A percentile compares a stretch with the other conserved stretches of the same genome.
phyloP scores from a whole-genome alignment of 2,329 filamentous ascomycete genomes.

The Orbilia blumenaviensis region DNA sequence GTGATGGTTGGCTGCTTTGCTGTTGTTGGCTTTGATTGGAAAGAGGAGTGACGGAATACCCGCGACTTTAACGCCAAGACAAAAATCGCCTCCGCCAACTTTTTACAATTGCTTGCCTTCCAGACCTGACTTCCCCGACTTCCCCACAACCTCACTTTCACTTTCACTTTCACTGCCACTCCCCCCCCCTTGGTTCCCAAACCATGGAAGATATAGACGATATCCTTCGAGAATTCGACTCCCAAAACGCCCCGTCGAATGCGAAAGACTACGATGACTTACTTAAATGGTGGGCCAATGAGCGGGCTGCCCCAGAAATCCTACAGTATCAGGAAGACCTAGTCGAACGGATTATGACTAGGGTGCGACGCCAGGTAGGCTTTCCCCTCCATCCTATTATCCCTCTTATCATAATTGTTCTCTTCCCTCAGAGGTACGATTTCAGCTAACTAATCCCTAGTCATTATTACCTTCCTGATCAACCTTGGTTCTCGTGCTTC shows the following conservation, averaged over 20 bases:
- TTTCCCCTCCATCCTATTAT: neutral
- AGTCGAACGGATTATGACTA: slow-evolving; percentile 81
- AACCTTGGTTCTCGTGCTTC: neutral
- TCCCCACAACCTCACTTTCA: neutral
- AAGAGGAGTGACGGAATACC: slow-evolving; percentile 1
- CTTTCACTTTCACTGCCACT: neutral
- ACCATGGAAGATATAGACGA: slow-evolving; percentile 78
- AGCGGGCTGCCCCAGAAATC: slow-evolving; percentile 88
- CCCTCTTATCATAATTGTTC: neutral
- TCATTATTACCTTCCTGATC: slow-evolving; percentile 25
- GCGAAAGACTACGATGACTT: slow-evolving; percentile 82
- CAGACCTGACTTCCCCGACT: neutral
- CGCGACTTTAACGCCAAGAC: slow-evolving; percentile 11
- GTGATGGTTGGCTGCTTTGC: neutral
- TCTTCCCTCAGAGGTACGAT: slow-evolving; percentile 32
- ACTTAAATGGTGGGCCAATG: slow-evolving; percentile 91
- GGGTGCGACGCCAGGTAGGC: slow-evolving; percentile 71
- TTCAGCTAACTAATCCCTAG: slow-evolving; percentile 55
- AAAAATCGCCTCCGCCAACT: neutral
- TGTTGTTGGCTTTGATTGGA: neutral
- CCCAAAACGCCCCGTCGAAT: slow-evolving; percentile 66
- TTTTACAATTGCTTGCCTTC: neutral
- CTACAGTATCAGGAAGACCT: slow-evolving; percentile 78
- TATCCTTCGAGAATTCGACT: slow-evolving; percentile 77
- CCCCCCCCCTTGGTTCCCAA: neutral